Percentiles rank a stretch among this genome's conserved stretches.
Evolutionary conservation across 352 stramenopile species (phyloP).

Genomic region (Globisporangium abappressorium): DNA sequence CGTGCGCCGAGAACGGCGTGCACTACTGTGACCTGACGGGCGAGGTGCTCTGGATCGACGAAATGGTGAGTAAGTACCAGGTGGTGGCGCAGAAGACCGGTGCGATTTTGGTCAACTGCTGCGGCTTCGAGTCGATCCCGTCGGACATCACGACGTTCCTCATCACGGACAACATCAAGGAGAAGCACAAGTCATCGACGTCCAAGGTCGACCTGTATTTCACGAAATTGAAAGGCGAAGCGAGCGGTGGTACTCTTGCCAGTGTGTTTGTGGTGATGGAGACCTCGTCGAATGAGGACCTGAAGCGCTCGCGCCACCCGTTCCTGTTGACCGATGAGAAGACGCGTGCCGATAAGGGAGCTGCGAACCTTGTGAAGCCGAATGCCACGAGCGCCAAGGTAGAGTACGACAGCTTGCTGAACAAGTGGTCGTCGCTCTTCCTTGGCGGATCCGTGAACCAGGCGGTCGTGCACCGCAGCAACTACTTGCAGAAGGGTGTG

Average conservation of each 20-base stretch:
- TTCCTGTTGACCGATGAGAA: conserved; percentile 57
- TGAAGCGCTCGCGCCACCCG: conserved; percentile 40
- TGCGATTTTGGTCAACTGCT: conserved; percentile 44
- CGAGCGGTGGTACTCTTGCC: conserved; percentile 59
- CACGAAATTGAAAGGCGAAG: conserved; percentile 43
- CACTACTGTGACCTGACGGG: conserved; percentile 90
- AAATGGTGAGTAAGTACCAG: conserved; percentile 67
- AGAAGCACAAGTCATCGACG: conserved; percentile 39
- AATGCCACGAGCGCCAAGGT: conserved; percentile 40
- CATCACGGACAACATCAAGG: conserved; percentile 53
- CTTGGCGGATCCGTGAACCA: conserved; percentile 81
- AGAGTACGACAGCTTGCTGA: conserved; percentile 66
- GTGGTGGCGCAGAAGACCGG: conserved; percentile 48
- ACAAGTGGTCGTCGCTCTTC: conserved; percentile 68
- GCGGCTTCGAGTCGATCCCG: conserved; percentile 80
- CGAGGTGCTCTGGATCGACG: conserved; percentile 72
- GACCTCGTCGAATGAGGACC: conserved; percentile 37
- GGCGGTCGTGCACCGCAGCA: conserved; percentile 72
- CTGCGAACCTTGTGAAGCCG: conserved; percentile 27
- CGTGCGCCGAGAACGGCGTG: conserved; percentile 81
- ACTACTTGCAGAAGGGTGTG: conserved; percentile 46
- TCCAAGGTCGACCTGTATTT: conserved; percentile 48
- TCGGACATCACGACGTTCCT: conserved; percentile 69
- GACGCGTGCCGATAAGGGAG: conserved; percentile 32
- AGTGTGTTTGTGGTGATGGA: conserved; percentile 60